Evolutionary conservation across 306 rosid species (phyloP).

Genomic region (Quercus glauca): DNA sequence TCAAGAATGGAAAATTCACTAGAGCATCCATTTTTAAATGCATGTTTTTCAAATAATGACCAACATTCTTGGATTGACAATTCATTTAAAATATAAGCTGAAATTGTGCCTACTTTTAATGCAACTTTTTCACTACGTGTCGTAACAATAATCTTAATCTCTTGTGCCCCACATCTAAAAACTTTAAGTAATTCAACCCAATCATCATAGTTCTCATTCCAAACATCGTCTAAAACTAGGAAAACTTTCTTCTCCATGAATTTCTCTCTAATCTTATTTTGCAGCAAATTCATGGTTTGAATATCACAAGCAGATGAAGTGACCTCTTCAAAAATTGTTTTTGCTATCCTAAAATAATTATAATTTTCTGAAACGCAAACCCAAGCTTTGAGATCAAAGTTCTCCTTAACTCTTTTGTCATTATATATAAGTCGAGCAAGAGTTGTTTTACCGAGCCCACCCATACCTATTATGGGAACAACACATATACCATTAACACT

Average conservation of each 20-base stretch:
- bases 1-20: neutral
- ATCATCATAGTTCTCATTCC: neutral
- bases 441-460: constrained; percentile 16
- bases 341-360: constrained; percentile 1
- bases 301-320: neutral
- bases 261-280: neutral
- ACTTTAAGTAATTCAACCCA: constrained; percentile 7
- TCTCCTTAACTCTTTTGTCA: neutral
- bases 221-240: constrained; percentile 19
- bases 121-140: neutral
- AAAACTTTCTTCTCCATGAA: neutral
- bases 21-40: neutral
- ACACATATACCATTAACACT: neutral
- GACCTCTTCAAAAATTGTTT: neutral
- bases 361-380: neutral
- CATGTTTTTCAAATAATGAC: neutral
- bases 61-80: neutral
- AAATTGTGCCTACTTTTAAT: neutral
- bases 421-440: neutral
- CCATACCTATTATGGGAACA: neutral
- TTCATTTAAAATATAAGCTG: neutral
- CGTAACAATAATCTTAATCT: constrained; percentile 4
- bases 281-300: neutral
- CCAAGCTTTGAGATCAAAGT: neutral
- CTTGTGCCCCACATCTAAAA: neutral